These are phyloP conservation scores for Fomitopsis pinicola DNA, from an alignment of 1,284 basidiomycete genomes.

Conservation along the genomic window DNA sequence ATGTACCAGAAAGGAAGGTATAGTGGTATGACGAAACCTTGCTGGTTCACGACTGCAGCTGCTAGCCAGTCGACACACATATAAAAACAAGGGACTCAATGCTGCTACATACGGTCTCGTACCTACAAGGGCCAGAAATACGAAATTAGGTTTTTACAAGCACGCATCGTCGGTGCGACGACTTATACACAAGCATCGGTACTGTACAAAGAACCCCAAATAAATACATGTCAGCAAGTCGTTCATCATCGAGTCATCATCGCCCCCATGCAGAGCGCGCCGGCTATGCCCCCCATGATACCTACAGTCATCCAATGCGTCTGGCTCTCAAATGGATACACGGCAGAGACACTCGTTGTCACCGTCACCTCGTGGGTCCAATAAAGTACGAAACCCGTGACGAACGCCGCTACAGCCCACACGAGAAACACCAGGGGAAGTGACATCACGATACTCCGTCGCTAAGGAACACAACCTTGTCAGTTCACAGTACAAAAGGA, in stretches of 20 bases:
- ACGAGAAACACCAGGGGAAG: conserved; percentile 70
- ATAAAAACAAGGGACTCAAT: neutral
- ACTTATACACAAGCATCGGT: too few species aligned
- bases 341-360: neutral
- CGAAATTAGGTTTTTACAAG: neutral
- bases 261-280: conserved; percentile 52
- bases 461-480: conserved; percentile 32
- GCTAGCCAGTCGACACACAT: neutral
- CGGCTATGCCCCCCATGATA: conserved; percentile 54
- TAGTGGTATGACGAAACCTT: neutral
- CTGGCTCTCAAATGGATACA: conserved; percentile 37
- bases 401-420: conserved; percentile 63
- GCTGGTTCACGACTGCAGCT: neutral
- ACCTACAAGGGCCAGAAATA: neutral
- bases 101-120: neutral
- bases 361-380: conserved; percentile 13
- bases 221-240: neutral
- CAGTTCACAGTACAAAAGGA: neutral
- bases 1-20: neutral
- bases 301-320: conserved; percentile 61
- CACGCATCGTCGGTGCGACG: neutral
- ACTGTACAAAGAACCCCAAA: neutral
- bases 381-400: conserved; percentile 61
- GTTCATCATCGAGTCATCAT: conserved; percentile 38
- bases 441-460: conserved; percentile 58